phyloP scores from a whole-genome alignment of 441 rosid genomes.

The Kokia cookei region DNA sequence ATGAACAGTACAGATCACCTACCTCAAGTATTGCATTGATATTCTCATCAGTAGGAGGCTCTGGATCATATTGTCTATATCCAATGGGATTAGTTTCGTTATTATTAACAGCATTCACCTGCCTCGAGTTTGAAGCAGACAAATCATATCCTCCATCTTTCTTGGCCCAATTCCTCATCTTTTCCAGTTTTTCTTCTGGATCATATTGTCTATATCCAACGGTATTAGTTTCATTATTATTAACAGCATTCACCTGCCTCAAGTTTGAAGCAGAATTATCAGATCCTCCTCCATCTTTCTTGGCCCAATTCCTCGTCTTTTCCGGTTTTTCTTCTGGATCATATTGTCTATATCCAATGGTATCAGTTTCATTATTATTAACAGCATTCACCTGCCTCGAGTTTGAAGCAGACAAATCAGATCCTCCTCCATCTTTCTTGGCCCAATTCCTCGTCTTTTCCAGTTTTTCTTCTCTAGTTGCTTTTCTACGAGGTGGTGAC shows the following conservation, averaged over 20 bases:
- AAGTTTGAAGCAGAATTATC: constrained; percentile 38
- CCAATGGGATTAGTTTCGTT: constrained; percentile 33
- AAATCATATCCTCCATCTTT: constrained; percentile 56
- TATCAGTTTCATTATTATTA: constrained; percentile 31
- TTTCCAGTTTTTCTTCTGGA: constrained; percentile 71
- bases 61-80: constrained; percentile 43
- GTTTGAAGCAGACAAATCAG: constrained; percentile 41
- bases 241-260: constrained; percentile 37
- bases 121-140: constrained; percentile 37
- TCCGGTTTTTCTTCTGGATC: constrained; percentile 70
- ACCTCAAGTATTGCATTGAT: constrained; percentile 89
- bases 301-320: constrained; percentile 46
- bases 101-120: constrained; percentile 27
- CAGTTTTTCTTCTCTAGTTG: constrained; percentile 59
- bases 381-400: constrained; percentile 36
- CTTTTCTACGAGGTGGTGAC: constrained; percentile 88
- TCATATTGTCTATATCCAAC: constrained; percentile 39
- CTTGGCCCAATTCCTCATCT: constrained; percentile 44
- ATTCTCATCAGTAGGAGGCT: constrained; percentile 56
- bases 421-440: constrained; percentile 45
- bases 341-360: constrained; percentile 32
- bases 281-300: constrained; percentile 50
- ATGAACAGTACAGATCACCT: constrained; percentile 9
- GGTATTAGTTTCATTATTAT: constrained; percentile 29
- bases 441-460: constrained; percentile 49